These are phyloP conservation scores for Polytrichum formosum DNA, from an alignment of 225 moss, liverwort and hornwort genomes.

Conservation along the genomic window DNA sequence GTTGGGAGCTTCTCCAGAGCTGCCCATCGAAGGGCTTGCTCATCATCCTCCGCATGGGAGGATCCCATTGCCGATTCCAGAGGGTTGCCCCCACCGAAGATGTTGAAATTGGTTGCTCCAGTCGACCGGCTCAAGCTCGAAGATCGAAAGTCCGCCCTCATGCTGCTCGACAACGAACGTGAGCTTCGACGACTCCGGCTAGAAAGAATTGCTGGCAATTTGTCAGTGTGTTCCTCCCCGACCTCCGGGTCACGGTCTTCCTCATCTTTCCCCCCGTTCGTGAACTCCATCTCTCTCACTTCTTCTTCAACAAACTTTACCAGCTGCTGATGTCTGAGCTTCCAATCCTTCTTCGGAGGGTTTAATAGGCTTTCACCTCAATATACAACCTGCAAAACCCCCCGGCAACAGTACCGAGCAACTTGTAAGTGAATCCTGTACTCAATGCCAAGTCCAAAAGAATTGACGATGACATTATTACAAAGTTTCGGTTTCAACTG, in stretches of 20 bases:
- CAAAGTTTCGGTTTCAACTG: no score
- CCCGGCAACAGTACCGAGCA: no score
- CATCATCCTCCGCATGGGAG: slow-evolving; percentile 29
- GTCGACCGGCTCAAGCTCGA: not conserved
- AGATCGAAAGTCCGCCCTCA: slow-evolving; percentile 13
- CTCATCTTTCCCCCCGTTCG: no score
- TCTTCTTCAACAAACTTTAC: no score
- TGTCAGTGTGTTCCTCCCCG: not conserved
- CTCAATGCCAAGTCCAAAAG: no score
- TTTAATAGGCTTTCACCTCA: no score
- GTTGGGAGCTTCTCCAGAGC: slow-evolving; percentile 78
- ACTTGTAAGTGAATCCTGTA: no score
- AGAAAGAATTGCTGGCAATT: not conserved
- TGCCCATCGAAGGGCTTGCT: slow-evolving; percentile 62
- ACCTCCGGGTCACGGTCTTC: slow-evolving; percentile 3
- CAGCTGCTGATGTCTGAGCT: no score
- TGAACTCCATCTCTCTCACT: no score
- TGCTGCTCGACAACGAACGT: slow-evolving; percentile 24
- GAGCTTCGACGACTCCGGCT: slow-evolving; percentile 22
- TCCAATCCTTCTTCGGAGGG: no score
- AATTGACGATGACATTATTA: no score
- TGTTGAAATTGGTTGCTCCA: slow-evolving; percentile 7
- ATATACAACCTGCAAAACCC: no score
- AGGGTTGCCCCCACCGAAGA: slow-evolving; percentile 38
- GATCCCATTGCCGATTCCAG: slow-evolving; percentile 20